A percentile compares a stretch with the other conserved stretches of the same genome.
These are phyloP conservation scores for Ceratocystis alfenasii DNA, from an alignment of 2,329 filamentous ascomycete genomes.

Conservation along the genomic window DNA sequence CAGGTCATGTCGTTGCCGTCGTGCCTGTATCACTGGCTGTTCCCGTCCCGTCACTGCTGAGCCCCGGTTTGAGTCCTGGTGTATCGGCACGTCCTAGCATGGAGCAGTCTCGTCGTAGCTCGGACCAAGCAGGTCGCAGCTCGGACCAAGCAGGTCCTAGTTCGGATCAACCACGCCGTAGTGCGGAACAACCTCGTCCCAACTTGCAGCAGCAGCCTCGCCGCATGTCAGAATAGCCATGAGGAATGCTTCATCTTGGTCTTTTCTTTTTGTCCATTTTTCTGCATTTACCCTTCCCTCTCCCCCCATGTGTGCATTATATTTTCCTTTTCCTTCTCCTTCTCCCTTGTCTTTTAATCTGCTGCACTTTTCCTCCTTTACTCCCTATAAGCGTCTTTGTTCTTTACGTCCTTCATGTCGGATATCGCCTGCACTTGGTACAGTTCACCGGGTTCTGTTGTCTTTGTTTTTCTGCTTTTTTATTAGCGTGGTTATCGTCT, in stretches of 20 bases:
- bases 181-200: not conserved
- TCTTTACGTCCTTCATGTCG: not conserved
- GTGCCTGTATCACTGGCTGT: conserved; percentile 2
- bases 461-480: not conserved
- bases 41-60: not conserved
- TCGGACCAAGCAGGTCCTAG: not conserved
- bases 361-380: no score
- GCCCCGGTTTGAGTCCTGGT: not conserved
- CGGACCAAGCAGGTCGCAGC: not conserved
- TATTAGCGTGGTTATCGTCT: conserved; percentile 3
- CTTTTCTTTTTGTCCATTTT: not conserved
- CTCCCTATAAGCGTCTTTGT: not conserved
- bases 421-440: not conserved
- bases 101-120: not conserved
- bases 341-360: conserved; percentile 1
- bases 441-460: not conserved
- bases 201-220: not conserved
- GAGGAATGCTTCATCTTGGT: not conserved
- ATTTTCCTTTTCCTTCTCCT: not conserved
- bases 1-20: not conserved
- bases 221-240: not conserved
- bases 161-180: not conserved
- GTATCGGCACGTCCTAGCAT: not conserved
- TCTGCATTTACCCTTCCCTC: not conserved
- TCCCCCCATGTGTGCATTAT: not conserved